phyloP scores from a whole-genome alignment of 306 rosid species.

The Begonia fuchsioides region DNA sequence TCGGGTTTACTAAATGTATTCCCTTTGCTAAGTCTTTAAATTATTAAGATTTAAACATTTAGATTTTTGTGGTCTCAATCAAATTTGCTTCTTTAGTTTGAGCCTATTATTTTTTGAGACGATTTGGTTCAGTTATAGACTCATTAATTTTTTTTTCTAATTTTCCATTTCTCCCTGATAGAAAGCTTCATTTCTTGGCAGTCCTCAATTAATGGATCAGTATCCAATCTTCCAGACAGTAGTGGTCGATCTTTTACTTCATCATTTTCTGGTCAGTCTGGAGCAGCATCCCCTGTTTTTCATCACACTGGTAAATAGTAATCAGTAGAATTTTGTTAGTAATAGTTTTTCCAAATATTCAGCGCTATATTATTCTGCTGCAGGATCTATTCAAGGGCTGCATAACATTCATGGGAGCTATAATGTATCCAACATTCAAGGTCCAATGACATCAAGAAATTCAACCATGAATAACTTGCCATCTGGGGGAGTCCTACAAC shows the following conservation, averaged over 20 bases:
- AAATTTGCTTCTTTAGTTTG: neutral
- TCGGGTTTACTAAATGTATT: slow-evolving; percentile 41
- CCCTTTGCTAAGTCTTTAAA: slow-evolving; percentile 1
- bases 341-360: slow-evolving; percentile 15
- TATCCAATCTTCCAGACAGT: slow-evolving; percentile 79
- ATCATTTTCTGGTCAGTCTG: slow-evolving; percentile 95
- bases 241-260: slow-evolving; percentile 71
- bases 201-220: slow-evolving; percentile 89
- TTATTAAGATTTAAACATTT: neutral
- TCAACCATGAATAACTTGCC: slow-evolving; percentile 62
- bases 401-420: slow-evolving; percentile 86
- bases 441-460: slow-evolving; percentile 62
- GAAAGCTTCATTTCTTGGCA: slow-evolving; percentile 20
- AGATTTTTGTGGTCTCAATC: neutral
- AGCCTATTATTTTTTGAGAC: neutral
- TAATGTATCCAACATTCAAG: slow-evolving; percentile 78
- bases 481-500: slow-evolving; percentile 89
- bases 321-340: slow-evolving; percentile 16
- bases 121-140: neutral
- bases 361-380: slow-evolving; percentile 24
- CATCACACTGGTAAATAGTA: slow-evolving; percentile 75
- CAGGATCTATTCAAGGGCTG: slow-evolving; percentile 73
- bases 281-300: slow-evolving; percentile 79
- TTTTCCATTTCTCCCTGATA: neutral
- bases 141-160: neutral